Base-by-base conservation (phyloP, 2,329 filamentous ascomycete genomes). In the Fusarium vanettenii region DNA sequence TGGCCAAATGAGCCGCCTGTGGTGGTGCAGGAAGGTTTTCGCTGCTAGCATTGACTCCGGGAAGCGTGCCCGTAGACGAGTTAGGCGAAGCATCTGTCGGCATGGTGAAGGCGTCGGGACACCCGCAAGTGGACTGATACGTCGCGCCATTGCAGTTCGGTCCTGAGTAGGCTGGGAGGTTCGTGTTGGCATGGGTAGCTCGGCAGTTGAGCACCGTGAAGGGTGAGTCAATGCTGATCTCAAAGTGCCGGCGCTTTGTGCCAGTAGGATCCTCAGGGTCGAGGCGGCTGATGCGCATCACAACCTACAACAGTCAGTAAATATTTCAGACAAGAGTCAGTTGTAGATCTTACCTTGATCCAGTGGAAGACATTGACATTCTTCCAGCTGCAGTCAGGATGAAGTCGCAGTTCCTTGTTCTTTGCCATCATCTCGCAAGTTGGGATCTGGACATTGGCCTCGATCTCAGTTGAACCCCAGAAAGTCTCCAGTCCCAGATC, bases 171-270 rank as follows among this genome's bases (percentile, higher is more conserved):
- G 94, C 93, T 0, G 95, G 95, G 13, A 98, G 88, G 14, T 92
- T 91, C 29, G 93, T 97, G 82, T 98, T 98, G 60, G 94, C 93
- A 81, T 97, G 94, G 1, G 95, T 97, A n/a, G 95, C 95, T 72
- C 94, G 94, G 85, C 95, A 98, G 72, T 95, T 96, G 57, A 98
- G 92, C 55, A 98, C 94, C 71, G 96, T 96, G 81, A 98, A 96
- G 1, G 95, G 95, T 2, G 95, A 98, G 83, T 98, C 95, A 77
- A 98, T 98, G 76, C 95, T 97, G 78, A 98, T 98, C 82, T 98
- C 95, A 76, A 97, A 98, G 81, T 98, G 95, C 37, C 95, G 90
- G 73, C 95, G 91, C 80, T 95, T 95, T 72, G 86, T 88, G 39
- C 88, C 89, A 1, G 87, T 87, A 0, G 95, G 92, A 78, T 97